phyloP scores from a whole-genome alignment of 2,329 filamentous ascomycete species.

The Aureobasidium mangrovei region DNA sequence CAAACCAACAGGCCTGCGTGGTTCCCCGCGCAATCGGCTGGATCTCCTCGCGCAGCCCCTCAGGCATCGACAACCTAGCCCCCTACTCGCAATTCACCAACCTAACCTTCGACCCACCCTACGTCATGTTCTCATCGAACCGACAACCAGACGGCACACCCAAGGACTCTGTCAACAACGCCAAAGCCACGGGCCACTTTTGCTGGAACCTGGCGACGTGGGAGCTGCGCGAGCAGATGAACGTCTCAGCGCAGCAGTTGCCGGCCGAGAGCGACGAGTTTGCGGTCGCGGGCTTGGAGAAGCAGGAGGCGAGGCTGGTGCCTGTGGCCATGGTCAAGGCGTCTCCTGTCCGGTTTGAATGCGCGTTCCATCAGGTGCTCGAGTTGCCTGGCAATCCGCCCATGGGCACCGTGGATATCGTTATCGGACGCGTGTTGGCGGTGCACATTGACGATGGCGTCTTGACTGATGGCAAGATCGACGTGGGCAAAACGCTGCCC shows the following conservation, averaged over 20 bases:
- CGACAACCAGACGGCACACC: slow-evolving; percentile 38
- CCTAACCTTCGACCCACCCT: slow-evolving; percentile 53
- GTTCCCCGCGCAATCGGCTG: slow-evolving; percentile 55
- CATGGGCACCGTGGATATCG: slow-evolving; percentile 49
- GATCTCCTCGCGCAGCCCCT: slow-evolving; percentile 48
- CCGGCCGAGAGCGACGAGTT: slow-evolving; percentile 48
- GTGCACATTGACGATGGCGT: slow-evolving; percentile 50
- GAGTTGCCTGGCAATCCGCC: slow-evolving; percentile 48
- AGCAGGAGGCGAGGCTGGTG: slow-evolving; percentile 35
- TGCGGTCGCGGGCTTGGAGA: slow-evolving; percentile 39
- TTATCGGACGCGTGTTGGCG: slow-evolving; percentile 49
- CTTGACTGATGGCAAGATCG: slow-evolving; percentile 46
- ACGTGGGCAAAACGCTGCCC: slow-evolving; percentile 48
- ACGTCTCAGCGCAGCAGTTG: slow-evolving; percentile 45
- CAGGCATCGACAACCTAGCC: slow-evolving; percentile 46
- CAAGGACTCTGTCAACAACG: slow-evolving; percentile 52
- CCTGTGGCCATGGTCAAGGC: slow-evolving; percentile 45
- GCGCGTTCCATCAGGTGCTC: slow-evolving; percentile 47
- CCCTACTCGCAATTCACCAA: slow-evolving; percentile 57
- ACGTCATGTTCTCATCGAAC: slow-evolving; percentile 54
- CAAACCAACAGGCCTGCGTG: slow-evolving; percentile 42
- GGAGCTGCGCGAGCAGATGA: slow-evolving; percentile 47
- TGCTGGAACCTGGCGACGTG: slow-evolving; percentile 54
- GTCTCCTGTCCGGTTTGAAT: slow-evolving; percentile 52
- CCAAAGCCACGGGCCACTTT: slow-evolving; percentile 47